phyloP scores from a whole-genome alignment of 164 flowering plant genomes.

The Nelumbo lutea region DNA sequence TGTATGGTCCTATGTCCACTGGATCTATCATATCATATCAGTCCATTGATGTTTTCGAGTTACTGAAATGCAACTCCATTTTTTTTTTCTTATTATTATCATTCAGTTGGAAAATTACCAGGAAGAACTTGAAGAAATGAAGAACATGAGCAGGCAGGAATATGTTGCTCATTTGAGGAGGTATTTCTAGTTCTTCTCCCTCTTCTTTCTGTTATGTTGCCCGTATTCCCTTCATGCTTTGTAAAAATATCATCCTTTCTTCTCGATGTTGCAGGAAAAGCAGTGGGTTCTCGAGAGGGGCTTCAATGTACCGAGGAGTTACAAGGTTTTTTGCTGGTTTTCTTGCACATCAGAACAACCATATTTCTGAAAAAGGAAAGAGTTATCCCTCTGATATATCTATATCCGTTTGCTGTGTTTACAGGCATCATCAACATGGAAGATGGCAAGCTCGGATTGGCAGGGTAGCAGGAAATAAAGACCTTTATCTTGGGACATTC shows the following conservation, averaged over 20 bases:
- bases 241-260: neutral
- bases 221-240: neutral
- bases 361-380: too few relatives aligned
- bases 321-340: slow-evolving; percentile 47
- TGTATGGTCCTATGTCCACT: slow-evolving; percentile 25
- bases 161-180: slow-evolving; percentile 85
- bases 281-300: slow-evolving; percentile 91
- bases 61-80: neutral
- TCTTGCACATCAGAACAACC: neutral
- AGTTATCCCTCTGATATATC: too few relatives aligned
- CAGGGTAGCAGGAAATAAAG: slow-evolving; percentile 93
- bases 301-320: slow-evolving; percentile 91
- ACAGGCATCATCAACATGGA: slow-evolving; percentile 63
- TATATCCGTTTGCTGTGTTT: neutral
- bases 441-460: slow-evolving; percentile 90
- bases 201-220: neutral
- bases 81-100: neutral
- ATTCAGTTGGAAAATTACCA: slow-evolving; percentile 63
- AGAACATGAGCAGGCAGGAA: slow-evolving; percentile 88
- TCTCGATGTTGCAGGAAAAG: slow-evolving; percentile 15
- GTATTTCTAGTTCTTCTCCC: slow-evolving; percentile 19
- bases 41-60: neutral
- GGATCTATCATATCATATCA: neutral
- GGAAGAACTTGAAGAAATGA: slow-evolving; percentile 75
- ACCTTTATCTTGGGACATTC: slow-evolving; percentile 88